phyloP scores from a whole-genome alignment of 108 stramenopile species.

The Schizochytrium sp. region DNA sequence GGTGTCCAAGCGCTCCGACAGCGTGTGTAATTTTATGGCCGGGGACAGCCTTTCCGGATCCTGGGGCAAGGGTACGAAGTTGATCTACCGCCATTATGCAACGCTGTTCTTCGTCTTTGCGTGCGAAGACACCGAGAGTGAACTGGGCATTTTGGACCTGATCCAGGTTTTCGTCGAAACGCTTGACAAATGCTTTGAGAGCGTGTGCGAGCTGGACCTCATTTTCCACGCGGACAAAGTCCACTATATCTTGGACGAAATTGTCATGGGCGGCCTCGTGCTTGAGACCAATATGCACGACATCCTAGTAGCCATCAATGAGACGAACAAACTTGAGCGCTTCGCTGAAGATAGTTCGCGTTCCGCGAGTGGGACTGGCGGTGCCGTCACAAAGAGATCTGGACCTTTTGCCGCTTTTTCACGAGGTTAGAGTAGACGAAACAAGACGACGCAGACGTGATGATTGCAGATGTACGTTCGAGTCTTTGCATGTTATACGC shows the following conservation, averaged over 20 bases:
- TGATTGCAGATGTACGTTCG: too few relatives aligned
- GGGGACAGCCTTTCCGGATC: constrained; percentile 71
- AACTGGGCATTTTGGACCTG: constrained; percentile 96
- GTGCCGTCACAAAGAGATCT: not conserved
- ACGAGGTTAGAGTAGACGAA: not conserved
- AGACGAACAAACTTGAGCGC: constrained; percentile 78
- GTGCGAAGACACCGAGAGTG: constrained; percentile 88
- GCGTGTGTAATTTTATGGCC: constrained; percentile 97
- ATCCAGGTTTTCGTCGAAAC: constrained; percentile 96
- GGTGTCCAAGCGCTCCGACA: constrained; percentile 86
- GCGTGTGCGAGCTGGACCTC: constrained; percentile 98
- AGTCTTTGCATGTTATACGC: too few relatives aligned
- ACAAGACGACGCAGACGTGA: too few relatives aligned
- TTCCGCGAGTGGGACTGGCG: not conserved
- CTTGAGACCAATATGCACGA: constrained; percentile 89
- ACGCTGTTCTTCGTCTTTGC: constrained; percentile 98
- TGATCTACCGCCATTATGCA: constrained; percentile 98
- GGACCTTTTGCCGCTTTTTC: not conserved
- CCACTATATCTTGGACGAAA: constrained; percentile 69
- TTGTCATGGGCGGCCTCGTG: constrained; percentile 99
- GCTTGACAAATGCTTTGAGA: constrained; percentile 96
- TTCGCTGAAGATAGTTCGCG: not conserved
- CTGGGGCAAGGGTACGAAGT: constrained; percentile 91
- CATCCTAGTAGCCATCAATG: constrained; percentile 80
- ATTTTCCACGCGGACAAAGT: constrained; percentile 93